A percentile compares a stretch with the other conserved stretches of the same genome.
phyloP scores from a whole-genome alignment of 345 rosid species.

The Pistacia atlantica region DNA sequence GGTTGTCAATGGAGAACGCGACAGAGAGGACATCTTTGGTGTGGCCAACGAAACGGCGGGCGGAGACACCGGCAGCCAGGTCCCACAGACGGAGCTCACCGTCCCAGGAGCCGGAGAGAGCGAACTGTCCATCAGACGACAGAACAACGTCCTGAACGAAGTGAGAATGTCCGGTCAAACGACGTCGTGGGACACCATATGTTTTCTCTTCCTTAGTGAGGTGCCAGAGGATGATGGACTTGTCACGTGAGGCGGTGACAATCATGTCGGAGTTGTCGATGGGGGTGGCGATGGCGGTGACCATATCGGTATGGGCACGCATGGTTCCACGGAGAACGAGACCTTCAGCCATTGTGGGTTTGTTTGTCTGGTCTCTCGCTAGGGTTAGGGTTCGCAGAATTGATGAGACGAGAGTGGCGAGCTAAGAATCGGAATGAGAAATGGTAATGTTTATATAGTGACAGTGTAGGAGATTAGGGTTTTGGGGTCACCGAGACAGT shows the following conservation, averaged over 20 bases:
- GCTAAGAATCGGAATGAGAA: neutral
- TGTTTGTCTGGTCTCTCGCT: neutral
- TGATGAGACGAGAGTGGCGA: constrained; percentile 1
- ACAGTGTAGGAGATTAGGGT: constrained; percentile 2
- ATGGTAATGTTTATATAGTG: constrained; percentile 7
- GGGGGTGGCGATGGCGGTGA: constrained; percentile 93
- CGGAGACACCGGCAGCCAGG: constrained; percentile 66
- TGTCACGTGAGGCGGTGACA: constrained; percentile 93
- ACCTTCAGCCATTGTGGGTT: constrained; percentile 59
- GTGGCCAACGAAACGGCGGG: constrained; percentile 95
- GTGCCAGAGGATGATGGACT: constrained; percentile 89
- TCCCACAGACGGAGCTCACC: constrained; percentile 99
- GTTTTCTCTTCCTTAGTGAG: constrained; percentile 86
- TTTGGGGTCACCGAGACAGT: constrained; percentile 11
- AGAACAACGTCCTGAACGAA: constrained; percentile 95
- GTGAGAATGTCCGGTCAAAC: constrained; percentile 95
- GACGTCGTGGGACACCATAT: constrained; percentile 81
- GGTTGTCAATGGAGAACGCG: constrained; percentile 93
- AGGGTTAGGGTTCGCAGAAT: constrained; percentile 5
- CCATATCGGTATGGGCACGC: constrained; percentile 95
- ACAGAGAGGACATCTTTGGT: constrained; percentile 93
- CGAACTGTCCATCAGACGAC: constrained; percentile 95
- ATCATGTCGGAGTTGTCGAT: constrained; percentile 91
- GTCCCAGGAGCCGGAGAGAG: constrained; percentile 98
- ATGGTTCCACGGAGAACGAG: constrained; percentile 83